A percentile compares a stretch with the other conserved stretches of the same genome.
Conservation (phyloP, 2,329 filamentous ascomycete genomes). For the Beauveria sp. region DNA sequence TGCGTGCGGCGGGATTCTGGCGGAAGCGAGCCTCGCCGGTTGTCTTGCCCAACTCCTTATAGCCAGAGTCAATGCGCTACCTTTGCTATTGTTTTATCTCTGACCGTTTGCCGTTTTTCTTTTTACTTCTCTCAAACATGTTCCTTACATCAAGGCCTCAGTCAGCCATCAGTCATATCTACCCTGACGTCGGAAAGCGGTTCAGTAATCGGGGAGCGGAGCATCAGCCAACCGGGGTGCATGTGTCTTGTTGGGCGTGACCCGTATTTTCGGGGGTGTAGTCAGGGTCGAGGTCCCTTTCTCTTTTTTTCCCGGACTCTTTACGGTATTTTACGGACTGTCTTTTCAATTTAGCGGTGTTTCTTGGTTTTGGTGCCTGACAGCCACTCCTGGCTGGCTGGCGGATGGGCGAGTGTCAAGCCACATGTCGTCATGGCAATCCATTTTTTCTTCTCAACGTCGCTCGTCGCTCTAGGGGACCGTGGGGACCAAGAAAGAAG, state of each 20-base stretch:
- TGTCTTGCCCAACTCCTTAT: background rate
- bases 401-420: background rate
- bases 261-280: background rate
- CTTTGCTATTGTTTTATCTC: background rate
- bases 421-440: slow-evolving; percentile 9
- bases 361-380: slow-evolving; percentile 1
- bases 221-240: background rate
- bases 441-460: background rate
- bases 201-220: background rate
- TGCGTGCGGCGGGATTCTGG: background rate
- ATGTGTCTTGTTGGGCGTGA: background rate
- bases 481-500: background rate
- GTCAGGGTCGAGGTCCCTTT: background rate
- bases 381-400: background rate
- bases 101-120: background rate
- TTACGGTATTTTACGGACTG: background rate
- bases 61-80: background rate
- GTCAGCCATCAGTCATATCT: background rate
- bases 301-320: background rate
- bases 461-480: background rate
- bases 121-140: background rate
- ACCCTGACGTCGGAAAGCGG: background rate
- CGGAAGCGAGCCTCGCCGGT: background rate
- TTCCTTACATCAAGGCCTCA: background rate
- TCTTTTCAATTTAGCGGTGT: background rate